Conservation (phyloP, 108 stramenopile genomes). For the Seminavis robusta region DNA sequence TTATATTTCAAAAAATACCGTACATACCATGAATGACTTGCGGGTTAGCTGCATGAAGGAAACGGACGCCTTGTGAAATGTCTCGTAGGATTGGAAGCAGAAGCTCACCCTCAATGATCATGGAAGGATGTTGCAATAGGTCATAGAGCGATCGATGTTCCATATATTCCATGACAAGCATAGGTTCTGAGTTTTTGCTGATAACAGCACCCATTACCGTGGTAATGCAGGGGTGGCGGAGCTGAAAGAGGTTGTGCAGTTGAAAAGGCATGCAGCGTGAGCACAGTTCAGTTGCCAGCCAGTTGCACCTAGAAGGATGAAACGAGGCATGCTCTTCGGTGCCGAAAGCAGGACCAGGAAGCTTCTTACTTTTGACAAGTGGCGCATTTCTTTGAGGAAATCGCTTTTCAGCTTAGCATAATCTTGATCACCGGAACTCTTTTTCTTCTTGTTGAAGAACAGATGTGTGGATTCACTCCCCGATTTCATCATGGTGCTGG, state of each 20-base stretch:
- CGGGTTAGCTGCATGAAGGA: conserved; percentile 51
- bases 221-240: conserved; percentile 68
- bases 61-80: conserved; percentile 47
- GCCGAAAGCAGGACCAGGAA: too few species aligned
- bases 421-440: too few species aligned
- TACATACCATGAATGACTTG: conserved; percentile 55
- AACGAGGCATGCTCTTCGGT: too few species aligned
- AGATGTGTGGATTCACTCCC: too few species aligned
- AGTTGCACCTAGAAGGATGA: too few species aligned
- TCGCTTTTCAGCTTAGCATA: conserved; percentile 34
- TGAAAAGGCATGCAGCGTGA: too few species aligned
- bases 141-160: conserved; percentile 60
- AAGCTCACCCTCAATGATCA: conserved; percentile 42
- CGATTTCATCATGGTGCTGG: too few species aligned
- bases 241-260: conserved; percentile 45
- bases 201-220: conserved; percentile 50
- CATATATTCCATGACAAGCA: conserved; percentile 76
- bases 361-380: too few species aligned
- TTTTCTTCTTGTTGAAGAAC: too few species aligned
- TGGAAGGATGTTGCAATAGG: conserved; percentile 54
- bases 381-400: conserved; percentile 59
- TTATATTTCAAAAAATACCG: conserved; percentile 34
- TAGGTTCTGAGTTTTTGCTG: conserved; percentile 26
- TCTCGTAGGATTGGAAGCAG: conserved; percentile 46
- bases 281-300: too few species aligned